phyloP scores from a whole-genome alignment of 2,329 filamentous ascomycete genomes.

The Juglanconis oblonga region DNA sequence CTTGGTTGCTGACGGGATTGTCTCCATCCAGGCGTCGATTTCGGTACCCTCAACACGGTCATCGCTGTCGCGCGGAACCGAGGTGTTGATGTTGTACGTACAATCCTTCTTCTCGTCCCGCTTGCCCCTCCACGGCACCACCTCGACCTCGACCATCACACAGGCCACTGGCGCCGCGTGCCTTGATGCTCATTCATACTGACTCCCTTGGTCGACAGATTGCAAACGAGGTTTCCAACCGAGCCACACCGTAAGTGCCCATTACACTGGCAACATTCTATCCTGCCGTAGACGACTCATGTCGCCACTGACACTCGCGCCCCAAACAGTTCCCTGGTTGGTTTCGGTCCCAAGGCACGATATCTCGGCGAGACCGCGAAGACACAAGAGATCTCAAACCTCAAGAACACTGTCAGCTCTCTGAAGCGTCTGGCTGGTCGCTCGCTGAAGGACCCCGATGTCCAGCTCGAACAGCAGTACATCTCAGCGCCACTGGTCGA shows the following conservation, averaged over 20 bases:
- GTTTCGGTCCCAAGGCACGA: slow-evolving; percentile 89
- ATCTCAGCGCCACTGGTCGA: slow-evolving; percentile 84
- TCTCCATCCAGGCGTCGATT: slow-evolving; percentile 68
- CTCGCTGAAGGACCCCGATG: slow-evolving; percentile 82
- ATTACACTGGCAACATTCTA: slow-evolving; percentile 13
- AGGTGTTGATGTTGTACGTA: slow-evolving; percentile 96
- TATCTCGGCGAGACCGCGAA: slow-evolving; percentile 94
- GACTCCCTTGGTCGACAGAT: slow-evolving; percentile 58
- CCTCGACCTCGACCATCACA: not conserved
- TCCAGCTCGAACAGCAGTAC: slow-evolving; percentile 88
- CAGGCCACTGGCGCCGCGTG: slow-evolving; percentile 3
- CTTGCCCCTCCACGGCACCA: not conserved
- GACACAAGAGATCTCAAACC: slow-evolving; percentile 98
- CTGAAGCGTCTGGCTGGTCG: slow-evolving; percentile 92
- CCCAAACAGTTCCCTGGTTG: slow-evolving; percentile 75
- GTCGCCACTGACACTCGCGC: slow-evolving; percentile 18
- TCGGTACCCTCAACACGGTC: slow-evolving; percentile 95
- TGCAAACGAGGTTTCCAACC: slow-evolving; percentile 98
- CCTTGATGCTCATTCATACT: slow-evolving; percentile 4
- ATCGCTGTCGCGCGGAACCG: slow-evolving; percentile 97
- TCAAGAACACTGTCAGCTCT: slow-evolving; percentile 95
- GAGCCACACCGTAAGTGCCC: slow-evolving; percentile 85
- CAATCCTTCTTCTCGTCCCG: slow-evolving; percentile 19
- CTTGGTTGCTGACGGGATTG: slow-evolving; percentile 16
- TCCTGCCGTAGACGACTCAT: not conserved